These are phyloP conservation scores for Gloeostereum incarnatum DNA, from an alignment of 768 basidiomycete species.

Conservation along the genomic window DNA sequence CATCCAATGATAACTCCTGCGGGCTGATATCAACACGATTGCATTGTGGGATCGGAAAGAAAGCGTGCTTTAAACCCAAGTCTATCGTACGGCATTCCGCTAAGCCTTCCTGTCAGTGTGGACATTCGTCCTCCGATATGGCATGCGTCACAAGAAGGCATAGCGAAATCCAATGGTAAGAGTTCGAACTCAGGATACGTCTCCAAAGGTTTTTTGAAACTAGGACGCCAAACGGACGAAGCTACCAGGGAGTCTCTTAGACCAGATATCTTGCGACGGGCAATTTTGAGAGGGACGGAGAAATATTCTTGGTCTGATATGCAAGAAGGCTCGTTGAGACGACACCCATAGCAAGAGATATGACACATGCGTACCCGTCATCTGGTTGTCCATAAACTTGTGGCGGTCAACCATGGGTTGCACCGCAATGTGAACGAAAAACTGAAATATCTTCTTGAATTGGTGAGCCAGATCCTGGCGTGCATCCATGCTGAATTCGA, in stretches of 20 bases:
- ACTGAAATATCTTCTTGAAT: slow-evolving; percentile 83
- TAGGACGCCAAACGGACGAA: slow-evolving; percentile 76
- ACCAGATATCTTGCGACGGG: slow-evolving; percentile 63
- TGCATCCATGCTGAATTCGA: slow-evolving; percentile 72
- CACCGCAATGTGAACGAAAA: slow-evolving; percentile 77
- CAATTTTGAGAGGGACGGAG: slow-evolving; percentile 52
- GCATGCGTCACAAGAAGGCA: slow-evolving; percentile 76
- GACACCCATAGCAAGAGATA: too few species aligned
- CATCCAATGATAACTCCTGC: slow-evolving; percentile 3
- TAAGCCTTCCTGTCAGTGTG: slow-evolving; percentile 49
- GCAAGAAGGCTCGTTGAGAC: neutral
- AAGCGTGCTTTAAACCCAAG: slow-evolving; percentile 52
- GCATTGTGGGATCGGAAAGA: slow-evolving; percentile 1
- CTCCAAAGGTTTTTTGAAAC: slow-evolving; percentile 58
- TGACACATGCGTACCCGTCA: slow-evolving; percentile 41
- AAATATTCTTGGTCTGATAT: slow-evolving; percentile 58
- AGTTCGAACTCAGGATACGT: slow-evolving; percentile 58
- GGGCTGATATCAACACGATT: slow-evolving; percentile 1
- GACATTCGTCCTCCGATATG: slow-evolving; percentile 64
- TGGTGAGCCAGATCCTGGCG: slow-evolving; percentile 71
- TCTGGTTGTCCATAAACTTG: slow-evolving; percentile 41
- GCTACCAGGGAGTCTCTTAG: slow-evolving; percentile 68
- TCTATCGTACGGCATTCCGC: slow-evolving; percentile 63
- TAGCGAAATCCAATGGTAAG: slow-evolving; percentile 38
- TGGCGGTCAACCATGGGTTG: slow-evolving; percentile 39